A percentile compares a stretch with the other conserved stretches of the same genome.
Conservation (phyloP, 306 rosid species). For the Crotalaria pallida region DNA sequence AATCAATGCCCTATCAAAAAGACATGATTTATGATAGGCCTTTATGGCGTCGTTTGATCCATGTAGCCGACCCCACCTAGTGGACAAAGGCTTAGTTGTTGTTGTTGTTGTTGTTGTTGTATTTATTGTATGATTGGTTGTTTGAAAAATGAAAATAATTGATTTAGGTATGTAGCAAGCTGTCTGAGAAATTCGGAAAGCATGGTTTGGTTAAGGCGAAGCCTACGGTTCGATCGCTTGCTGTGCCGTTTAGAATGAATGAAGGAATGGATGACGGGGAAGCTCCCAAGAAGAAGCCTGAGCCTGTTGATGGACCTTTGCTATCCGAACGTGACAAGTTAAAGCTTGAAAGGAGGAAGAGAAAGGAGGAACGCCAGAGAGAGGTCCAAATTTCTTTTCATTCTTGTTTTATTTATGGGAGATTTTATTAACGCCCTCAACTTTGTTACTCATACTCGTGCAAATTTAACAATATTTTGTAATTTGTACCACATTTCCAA, state of each 20-base stretch:
- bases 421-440: too few species aligned
- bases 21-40: too few species aligned
- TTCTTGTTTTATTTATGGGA: background rate
- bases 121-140: background rate
- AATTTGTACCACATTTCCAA: too few species aligned
- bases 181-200: constrained; percentile 82
- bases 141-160: background rate
- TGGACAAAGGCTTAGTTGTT: too few species aligned
- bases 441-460: too few species aligned
- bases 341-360: constrained; percentile 74
- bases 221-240: constrained; percentile 83
- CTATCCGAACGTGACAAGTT: constrained; percentile 77
- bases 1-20: too few species aligned
- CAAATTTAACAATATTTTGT: too few species aligned
- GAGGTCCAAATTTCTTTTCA: constrained; percentile 48
- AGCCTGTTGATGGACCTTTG: constrained; percentile 76
- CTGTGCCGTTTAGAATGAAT: constrained; percentile 81
- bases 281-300: constrained; percentile 82
- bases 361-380: constrained; percentile 95
- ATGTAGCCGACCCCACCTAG: too few species aligned
- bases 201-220: constrained; percentile 79
- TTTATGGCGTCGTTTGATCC: too few species aligned
- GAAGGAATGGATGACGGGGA: constrained; percentile 81
- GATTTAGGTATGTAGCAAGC: constrained; percentile 66
- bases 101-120: too few species aligned